Evolutionary conservation across 441 rosid genomes (phyloP).

Genomic region (Populus hybrid): DNA sequence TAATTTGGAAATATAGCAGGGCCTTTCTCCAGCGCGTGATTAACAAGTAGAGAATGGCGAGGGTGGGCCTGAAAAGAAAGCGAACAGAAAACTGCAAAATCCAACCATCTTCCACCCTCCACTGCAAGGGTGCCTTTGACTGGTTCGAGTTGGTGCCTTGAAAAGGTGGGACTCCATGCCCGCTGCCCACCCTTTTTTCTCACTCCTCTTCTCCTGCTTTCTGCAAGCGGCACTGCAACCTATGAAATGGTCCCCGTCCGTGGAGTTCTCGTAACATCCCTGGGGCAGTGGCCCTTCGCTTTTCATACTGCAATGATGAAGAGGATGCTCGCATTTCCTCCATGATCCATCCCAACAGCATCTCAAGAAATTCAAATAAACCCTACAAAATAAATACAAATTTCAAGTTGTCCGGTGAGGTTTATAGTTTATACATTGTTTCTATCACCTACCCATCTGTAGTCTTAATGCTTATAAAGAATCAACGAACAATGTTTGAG

Average conservation of each 20-base stretch:
- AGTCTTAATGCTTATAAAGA: too few relatives aligned
- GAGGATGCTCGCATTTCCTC: too few relatives aligned
- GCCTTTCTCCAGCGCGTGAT: constrained; percentile 10
- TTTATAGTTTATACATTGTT: too few relatives aligned
- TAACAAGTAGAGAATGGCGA: background rate
- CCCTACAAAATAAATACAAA: too few relatives aligned
- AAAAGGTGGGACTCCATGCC: constrained; percentile 23
- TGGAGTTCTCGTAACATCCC: background rate
- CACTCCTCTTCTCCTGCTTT: background rate
- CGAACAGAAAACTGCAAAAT: background rate
- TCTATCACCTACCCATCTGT: too few relatives aligned
- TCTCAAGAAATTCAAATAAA: too few relatives aligned
- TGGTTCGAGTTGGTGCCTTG: constrained; percentile 17
- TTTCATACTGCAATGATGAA: too few relatives aligned
- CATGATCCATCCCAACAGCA: too few relatives aligned
- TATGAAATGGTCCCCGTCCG: background rate
- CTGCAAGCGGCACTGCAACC: background rate
- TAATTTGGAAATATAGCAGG: background rate
- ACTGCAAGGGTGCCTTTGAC: background rate
- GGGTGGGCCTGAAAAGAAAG: constrained; percentile 5
- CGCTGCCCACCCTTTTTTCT: background rate
- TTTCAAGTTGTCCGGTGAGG: too few relatives aligned
- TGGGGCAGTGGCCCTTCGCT: too few relatives aligned
- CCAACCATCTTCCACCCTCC: background rate
- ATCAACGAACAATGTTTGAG: too few relatives aligned